A percentile compares a stretch with the other conserved stretches of the same genome.
These are phyloP conservation scores for Rhizophagus sp. DNA, from an alignment of 192 early-diverging fungal species.

Conservation along the genomic window DNA sequence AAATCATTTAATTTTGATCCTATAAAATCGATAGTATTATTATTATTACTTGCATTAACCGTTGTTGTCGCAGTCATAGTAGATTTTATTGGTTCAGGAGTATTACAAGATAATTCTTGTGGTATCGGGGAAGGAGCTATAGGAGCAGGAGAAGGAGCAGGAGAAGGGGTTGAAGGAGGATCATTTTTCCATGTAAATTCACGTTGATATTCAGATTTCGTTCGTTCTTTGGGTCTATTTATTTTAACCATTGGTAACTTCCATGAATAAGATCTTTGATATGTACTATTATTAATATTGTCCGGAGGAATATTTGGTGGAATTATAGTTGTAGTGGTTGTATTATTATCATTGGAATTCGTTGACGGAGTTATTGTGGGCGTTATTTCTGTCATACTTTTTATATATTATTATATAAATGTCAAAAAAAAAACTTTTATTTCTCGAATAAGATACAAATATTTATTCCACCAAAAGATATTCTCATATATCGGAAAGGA, in stretches of 20 bases:
- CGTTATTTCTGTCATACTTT: not conserved
- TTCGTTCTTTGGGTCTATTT: slow-evolving; percentile 2
- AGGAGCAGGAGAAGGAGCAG: not conserved
- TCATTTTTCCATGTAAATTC: slow-evolving; percentile 21
- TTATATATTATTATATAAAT: not conserved
- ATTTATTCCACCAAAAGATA: too few species aligned
- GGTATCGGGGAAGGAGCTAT: not conserved
- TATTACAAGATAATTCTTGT: not conserved
- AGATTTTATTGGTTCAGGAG: slow-evolving; percentile 16
- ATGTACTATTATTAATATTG: slow-evolving; percentile 7
- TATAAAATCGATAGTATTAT: not conserved
- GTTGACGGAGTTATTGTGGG: not conserved
- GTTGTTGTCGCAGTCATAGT: too few species aligned
- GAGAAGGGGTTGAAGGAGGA: not conserved
- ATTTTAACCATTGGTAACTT: slow-evolving; percentile 8
- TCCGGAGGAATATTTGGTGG: not conserved
- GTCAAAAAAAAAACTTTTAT: not conserved
- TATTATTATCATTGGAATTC: not conserved
- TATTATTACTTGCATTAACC: not conserved
- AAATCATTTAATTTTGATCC: not conserved
- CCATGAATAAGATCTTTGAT: slow-evolving; percentile 22
- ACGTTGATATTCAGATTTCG: slow-evolving; percentile 25
- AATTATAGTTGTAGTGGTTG: not conserved
- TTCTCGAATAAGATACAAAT: not conserved
- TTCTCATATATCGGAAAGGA: too few species aligned